Base-by-base conservation (phyloP, 495 filamentous ascomycete species). In the Hyphodiscus hymeniophilus region DNA sequence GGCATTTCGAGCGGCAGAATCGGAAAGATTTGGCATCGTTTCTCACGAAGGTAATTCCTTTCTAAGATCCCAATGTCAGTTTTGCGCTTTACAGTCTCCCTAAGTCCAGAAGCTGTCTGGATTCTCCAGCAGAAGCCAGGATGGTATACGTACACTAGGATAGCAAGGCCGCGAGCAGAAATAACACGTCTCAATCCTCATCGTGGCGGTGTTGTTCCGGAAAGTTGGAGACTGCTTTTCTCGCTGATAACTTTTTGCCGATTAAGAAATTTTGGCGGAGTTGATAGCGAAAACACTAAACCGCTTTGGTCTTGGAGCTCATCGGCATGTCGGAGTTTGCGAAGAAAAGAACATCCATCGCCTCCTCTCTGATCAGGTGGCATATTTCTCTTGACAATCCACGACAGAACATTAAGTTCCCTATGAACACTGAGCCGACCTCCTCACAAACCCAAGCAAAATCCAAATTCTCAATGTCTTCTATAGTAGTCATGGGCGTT, bases 121-220 rank as follows among this genome's bases (percentile, higher is more conserved):
- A 28, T 28, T 28, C 26, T 10, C 5, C 26, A 28, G 26, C 10
- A 28, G 26, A 28, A 10, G 10, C 5, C 10, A 28, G 26, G 26
- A 28, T 28, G 4, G 26, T 28, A 10, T 28, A 28, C 26, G 10
- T 28, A 28, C 26, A 61, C 78, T 77, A 32, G 90, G 89, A 69
- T 92, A 95, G 65, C 80, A 76, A 26, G 89, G 89, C 60, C 72
- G 72, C 49, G 83, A 87, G 71, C 90, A 96, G 71, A 94, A 94
- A 62, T 88, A 87, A 64, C 89, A 95, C 44, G 84, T 87, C 66
- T 94, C 89, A 64, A 95, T 78, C 65, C 81, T 68, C 67, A 70
- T 70, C 42, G 62, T 66, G 58, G 48, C 51, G 46, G 45, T 24
- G 35, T 21, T 54, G 32, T 39, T 33, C 12, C 12, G 3, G 8